Base-by-base conservation (phyloP, 2,329 filamentous ascomycete species). In the Pezicula neosporulosa region DNA sequence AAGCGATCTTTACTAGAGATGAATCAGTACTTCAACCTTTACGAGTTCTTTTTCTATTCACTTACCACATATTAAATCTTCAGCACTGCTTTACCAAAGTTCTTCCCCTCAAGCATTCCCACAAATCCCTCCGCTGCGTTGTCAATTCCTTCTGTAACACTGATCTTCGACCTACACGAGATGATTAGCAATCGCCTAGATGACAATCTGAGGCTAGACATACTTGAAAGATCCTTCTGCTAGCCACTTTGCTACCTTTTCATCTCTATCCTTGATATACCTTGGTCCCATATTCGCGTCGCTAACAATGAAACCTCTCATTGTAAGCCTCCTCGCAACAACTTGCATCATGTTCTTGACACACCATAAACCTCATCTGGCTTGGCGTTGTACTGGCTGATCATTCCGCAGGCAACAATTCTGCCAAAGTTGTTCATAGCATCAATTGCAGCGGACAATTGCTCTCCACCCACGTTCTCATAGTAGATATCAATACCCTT, bases 401-500 rank as follows among this genome's bases (percentile, higher is more conserved):
- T 83, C 82, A 89, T 83, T 36, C 77, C 78, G 59, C 77, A 83
- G 50, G 74, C 73, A 60, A 84, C 71, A 48, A 90, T 82, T 52
- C 87, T 77, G 6, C 86, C 87, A 52, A 76, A 81, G 49, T 73
- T 60, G 53, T 87, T 89, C 70, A 89, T 74, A 47, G 75, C 72
- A 24, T 78, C 73, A 44, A 91, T 69, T 0, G 85, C 83, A 37
- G 85, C 85, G 58, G 88, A 83, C 48, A 90, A 75, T 56, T 88
- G 84, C 68, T 89, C 86, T 37, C 87, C 88, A 18, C 88, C 88
- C 6, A 89, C 87, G 60, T 90, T 91, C 70, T 91, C 88, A 64
- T 86, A 92, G 73, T 90, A 90, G 66, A 91, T 90, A 64, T 91
- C 87, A 54, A 92, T 76, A 6, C 88, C 88, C 19, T 89, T 68